Evolutionary conservation across 2,329 filamentous ascomycete species (phyloP).

Genomic region (Penicillium sp.): DNA sequence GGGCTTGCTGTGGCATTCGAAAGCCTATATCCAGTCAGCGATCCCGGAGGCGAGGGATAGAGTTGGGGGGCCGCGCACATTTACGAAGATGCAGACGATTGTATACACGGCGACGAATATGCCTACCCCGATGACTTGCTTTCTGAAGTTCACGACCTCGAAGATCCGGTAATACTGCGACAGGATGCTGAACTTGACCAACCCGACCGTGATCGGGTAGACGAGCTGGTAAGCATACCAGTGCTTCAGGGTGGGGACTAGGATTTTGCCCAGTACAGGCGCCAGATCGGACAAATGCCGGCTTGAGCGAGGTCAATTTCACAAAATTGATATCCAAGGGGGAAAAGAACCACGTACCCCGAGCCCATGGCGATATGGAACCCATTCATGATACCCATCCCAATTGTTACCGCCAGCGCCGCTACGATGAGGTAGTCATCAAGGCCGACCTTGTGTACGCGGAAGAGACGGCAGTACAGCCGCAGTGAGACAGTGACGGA

Average conservation of each 20-base stretch:
- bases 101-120: slow-evolving; percentile 17
- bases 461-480: slow-evolving; percentile 14
- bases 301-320: not conserved
- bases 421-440: slow-evolving; percentile 20
- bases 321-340: not conserved
- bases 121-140: slow-evolving; percentile 34
- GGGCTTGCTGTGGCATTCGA: slow-evolving; percentile 23
- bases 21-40: slow-evolving; percentile 15
- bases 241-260: slow-evolving; percentile 35
- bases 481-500: slow-evolving; percentile 14
- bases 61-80: not conserved
- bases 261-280: not conserved
- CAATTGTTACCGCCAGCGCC: slow-evolving; percentile 14
- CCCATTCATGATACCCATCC: slow-evolving; percentile 20
- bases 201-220: slow-evolving; percentile 41
- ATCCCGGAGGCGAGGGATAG: not conserved
- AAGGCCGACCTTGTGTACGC: slow-evolving; percentile 14
- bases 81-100: slow-evolving; percentile 14
- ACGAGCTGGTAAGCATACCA: slow-evolving; percentile 47
- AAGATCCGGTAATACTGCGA: slow-evolving; percentile 51
- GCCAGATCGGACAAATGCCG: slow-evolving; percentile 9
- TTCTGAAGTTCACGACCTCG: slow-evolving; percentile 28
- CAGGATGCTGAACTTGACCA: slow-evolving; percentile 49
- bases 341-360: slow-evolving; percentile 3
- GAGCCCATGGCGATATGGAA: slow-evolving; percentile 18